A percentile compares a stretch with the other conserved stretches of the same genome.
Evolutionary conservation across 169 alveolate species (phyloP).

Genomic region (Eimeria maxima): DNA sequence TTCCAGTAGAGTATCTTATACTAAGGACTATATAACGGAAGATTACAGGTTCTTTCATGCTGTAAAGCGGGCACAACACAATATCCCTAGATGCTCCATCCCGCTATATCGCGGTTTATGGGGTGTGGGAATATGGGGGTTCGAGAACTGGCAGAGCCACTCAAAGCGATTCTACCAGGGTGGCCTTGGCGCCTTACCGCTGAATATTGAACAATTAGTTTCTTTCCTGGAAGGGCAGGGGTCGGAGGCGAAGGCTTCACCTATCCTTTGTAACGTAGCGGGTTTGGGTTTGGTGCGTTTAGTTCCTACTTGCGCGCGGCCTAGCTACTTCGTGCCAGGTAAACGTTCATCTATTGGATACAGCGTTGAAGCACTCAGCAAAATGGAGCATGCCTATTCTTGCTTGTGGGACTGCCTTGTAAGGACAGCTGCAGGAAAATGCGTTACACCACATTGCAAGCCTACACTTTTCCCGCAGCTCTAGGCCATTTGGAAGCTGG

Average conservation of each 20-base stretch:
- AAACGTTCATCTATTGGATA: no score
- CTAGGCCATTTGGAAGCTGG: no score
- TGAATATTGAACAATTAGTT: background rate
- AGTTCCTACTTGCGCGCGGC: no score
- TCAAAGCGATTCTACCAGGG: background rate
- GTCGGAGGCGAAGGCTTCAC: background rate
- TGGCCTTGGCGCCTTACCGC: background rate
- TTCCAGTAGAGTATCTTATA: background rate
- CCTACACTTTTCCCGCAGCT: no score
- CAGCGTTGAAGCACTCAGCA: no score
- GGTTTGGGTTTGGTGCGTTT: background rate
- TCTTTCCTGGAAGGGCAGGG: background rate
- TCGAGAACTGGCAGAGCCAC: background rate
- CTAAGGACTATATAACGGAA: background rate
- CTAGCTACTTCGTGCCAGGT: no score
- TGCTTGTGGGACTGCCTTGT: no score
- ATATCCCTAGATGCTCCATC: background rate
- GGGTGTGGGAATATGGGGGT: background rate
- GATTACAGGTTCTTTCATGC: background rate
- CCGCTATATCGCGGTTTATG: background rate
- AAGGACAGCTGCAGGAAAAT: no score
- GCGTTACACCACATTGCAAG: no score
- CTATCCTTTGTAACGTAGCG: background rate
- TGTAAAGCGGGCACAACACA: background rate
- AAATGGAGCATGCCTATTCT: no score